These are phyloP conservation scores for Dunaliella primolecta DNA, from an alignment of 139 green algal species.

Conservation along the genomic window DNA sequence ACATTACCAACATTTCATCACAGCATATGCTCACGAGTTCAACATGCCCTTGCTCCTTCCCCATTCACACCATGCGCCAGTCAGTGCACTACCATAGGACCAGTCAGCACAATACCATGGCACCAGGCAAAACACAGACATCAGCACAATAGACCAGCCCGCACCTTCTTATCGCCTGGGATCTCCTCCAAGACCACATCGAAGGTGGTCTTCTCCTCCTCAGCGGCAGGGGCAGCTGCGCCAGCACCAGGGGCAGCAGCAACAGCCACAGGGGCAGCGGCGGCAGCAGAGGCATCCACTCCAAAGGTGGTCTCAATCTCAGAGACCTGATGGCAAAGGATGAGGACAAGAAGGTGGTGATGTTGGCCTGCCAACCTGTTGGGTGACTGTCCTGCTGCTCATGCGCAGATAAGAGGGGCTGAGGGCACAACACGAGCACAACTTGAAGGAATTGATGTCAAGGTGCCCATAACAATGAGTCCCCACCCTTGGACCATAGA, in stretches of 20 bases:
- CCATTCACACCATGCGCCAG: too few species aligned
- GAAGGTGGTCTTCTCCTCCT: slow-evolving; percentile 69
- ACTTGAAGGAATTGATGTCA: too few species aligned
- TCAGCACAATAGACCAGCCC: too few species aligned
- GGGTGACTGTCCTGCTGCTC: background rate
- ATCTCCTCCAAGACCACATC: slow-evolving; percentile 58
- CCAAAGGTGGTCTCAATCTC: slow-evolving; percentile 68
- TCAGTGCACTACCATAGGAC: too few species aligned
- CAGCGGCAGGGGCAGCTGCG: slow-evolving; percentile 44
- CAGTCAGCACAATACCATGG: too few species aligned
- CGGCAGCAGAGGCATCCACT: slow-evolving; percentile 48
- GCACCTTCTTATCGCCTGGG: slow-evolving; percentile 59
- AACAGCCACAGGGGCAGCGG: slow-evolving; percentile 40
- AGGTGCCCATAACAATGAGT: too few species aligned
- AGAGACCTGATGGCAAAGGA: slow-evolving; percentile 12
- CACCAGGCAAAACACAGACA: too few species aligned
- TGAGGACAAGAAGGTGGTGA: background rate
- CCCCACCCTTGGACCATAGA: too few species aligned
- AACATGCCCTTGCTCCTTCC: too few species aligned
- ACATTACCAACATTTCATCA: too few species aligned
- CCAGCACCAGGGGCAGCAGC: slow-evolving; percentile 20
- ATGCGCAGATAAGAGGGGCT: background rate
- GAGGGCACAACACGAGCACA: background rate
- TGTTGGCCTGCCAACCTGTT: background rate
- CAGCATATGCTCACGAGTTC: too few species aligned